These are phyloP conservation scores for Cyanidiococcus yangmingshanensis DNA, from an alignment of 23 red algal genomes.

Conservation along the genomic window DNA sequence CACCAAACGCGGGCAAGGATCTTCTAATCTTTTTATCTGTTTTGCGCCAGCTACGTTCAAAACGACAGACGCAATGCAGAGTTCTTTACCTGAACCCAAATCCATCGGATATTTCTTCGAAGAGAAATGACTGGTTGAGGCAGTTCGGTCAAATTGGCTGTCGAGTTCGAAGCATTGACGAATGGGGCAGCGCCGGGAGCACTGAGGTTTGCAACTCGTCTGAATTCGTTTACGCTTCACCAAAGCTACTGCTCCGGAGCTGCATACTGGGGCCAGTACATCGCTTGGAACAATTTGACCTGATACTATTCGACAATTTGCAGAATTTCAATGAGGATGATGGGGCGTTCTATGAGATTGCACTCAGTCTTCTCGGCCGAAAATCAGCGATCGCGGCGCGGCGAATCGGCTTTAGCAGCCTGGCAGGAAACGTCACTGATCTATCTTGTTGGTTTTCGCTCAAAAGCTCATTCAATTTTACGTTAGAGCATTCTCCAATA, in stretches of 20 bases:
- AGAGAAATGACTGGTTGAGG: background rate
- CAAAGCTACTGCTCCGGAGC: background rate
- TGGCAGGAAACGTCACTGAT: slow-evolving; percentile 32
- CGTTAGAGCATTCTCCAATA: slow-evolving; percentile 29
- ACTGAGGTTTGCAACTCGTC: slow-evolving; percentile 15
- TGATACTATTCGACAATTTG: slow-evolving; percentile 54
- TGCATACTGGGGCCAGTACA: background rate
- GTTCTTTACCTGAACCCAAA: slow-evolving; percentile 23
- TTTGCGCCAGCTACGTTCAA: slow-evolving; percentile 25
- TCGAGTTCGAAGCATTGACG: background rate
- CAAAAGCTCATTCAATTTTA: slow-evolving; percentile 45
- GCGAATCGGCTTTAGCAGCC: slow-evolving; percentile 50
- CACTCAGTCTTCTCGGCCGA: slow-evolving; percentile 20
- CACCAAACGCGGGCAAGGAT: slow-evolving; percentile 43
- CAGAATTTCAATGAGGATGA: slow-evolving; percentile 42
- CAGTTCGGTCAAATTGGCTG: no score
- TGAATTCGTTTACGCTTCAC: slow-evolving; percentile 1
- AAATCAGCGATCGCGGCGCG: slow-evolving; percentile 24
- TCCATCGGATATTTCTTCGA: background rate
- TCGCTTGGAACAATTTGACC: background rate
- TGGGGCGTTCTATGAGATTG: slow-evolving; percentile 22
- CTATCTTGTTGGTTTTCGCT: slow-evolving; percentile 43
- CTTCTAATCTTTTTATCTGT: slow-evolving; percentile 41
- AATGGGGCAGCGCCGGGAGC: background rate
- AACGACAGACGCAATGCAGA: background rate